Conservation (phyloP, 2,329 filamentous ascomycete genomes). For the Lachnellula subtilissima region DNA sequence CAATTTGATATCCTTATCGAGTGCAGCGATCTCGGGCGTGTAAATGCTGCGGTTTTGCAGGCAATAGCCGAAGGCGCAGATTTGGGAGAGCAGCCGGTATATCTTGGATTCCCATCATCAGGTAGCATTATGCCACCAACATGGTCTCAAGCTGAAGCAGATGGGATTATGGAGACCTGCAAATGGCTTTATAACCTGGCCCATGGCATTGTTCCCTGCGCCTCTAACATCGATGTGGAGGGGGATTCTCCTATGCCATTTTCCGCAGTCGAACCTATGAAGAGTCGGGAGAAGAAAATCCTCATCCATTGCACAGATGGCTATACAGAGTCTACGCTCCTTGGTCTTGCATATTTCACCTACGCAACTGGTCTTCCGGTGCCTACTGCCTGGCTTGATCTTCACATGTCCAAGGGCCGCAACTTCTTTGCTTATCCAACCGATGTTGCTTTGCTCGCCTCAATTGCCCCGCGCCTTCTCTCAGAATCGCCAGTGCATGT, state of each 20-base stretch:
- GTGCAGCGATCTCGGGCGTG: constrained; percentile 75
- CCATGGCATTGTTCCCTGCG: constrained; percentile 51
- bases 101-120: constrained; percentile 83
- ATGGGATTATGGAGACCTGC: constrained; percentile 80
- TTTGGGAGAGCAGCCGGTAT: constrained; percentile 36
- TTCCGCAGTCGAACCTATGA: constrained; percentile 13
- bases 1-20: constrained; percentile 83
- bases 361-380: constrained; percentile 79
- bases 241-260: constrained; percentile 51
- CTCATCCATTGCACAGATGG: constrained; percentile 93
- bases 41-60: constrained; percentile 65
- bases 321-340: constrained; percentile 88
- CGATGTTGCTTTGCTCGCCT: constrained; percentile 76
- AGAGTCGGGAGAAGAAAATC: constrained; percentile 51
- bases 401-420: constrained; percentile 74
- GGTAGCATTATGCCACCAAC: constrained; percentile 85
- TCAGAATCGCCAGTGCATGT: constrained; percentile 57
- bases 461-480: constrained; percentile 71
- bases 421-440: constrained; percentile 97
- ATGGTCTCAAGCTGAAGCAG: constrained; percentile 76
- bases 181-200: constrained; percentile 85
- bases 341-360: constrained; percentile 88
- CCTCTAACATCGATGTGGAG: constrained; percentile 37
- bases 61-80: constrained; percentile 50
- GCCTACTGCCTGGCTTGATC: constrained; percentile 78